Evolutionary conservation across 768 basidiomycete species (phyloP).

Genomic region (Rhodotorula toruloides): DNA sequence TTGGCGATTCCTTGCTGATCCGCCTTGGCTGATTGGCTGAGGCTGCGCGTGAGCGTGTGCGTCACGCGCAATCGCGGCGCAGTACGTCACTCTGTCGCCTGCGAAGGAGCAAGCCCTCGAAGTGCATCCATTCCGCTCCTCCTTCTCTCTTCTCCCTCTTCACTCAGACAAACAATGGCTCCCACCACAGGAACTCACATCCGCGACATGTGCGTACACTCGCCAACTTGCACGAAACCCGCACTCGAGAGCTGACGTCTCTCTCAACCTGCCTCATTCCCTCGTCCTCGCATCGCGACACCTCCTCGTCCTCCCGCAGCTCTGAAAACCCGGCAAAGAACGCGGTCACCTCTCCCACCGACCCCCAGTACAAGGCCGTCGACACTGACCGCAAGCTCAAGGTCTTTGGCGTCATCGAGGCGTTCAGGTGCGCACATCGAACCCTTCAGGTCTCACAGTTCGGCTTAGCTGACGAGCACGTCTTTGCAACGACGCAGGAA

Average conservation of each 20-base stretch:
- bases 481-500: constrained; percentile 47
- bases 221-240: too few relatives aligned
- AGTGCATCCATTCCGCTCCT: neutral
- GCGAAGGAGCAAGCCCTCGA: neutral
- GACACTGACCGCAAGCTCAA: constrained; percentile 77
- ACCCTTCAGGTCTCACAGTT: too few relatives aligned
- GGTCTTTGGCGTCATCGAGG: constrained; percentile 69
- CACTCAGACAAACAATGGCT: neutral
- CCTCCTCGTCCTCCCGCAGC: neutral
- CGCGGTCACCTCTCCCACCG: constrained; percentile 7
- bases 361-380: constrained; percentile 49
- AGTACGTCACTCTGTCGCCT: too few relatives aligned
- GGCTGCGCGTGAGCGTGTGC: too few relatives aligned
- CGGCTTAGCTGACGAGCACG: too few relatives aligned
- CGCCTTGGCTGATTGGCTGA: too few relatives aligned
- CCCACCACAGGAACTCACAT: constrained; percentile 28
- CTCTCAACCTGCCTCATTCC: neutral
- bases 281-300: neutral
- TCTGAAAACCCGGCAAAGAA: constrained; percentile 30
- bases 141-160: neutral
- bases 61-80: too few relatives aligned
- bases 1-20: too few relatives aligned
- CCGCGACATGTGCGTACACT: constrained; percentile 24
- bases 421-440: too few relatives aligned
- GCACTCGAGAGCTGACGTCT: too few relatives aligned